Percentiles rank a stretch among this genome's conserved stretches.
Conservation (phyloP, 306 rosid genomes). For the Quercus robur region DNA sequence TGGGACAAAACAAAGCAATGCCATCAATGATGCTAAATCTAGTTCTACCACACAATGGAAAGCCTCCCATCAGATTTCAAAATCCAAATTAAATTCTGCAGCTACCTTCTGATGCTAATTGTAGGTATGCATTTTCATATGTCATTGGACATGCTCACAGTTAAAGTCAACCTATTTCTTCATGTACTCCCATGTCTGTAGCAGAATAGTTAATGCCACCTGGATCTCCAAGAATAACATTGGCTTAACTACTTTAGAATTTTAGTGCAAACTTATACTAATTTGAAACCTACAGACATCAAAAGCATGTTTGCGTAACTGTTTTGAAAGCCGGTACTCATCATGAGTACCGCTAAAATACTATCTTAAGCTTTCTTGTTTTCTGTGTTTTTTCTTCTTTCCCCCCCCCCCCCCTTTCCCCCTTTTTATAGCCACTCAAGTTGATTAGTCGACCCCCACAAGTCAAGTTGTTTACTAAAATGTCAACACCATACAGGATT, state of each 20-base stretch:
- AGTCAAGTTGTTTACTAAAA: not conserved
- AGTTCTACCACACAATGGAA: not conserved
- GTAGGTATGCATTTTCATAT: not conserved
- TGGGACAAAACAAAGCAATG: not conserved
- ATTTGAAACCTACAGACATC: not conserved
- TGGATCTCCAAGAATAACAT: not conserved
- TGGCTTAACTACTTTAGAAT: not conserved
- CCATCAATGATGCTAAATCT: not conserved
- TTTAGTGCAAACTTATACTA: not conserved
- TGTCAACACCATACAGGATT: not conserved
- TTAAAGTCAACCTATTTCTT: not conserved
- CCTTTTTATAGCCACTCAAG: not conserved
- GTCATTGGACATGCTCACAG: not conserved
- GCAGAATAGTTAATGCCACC: not conserved
- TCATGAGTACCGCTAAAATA: not conserved
- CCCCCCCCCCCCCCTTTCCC: not conserved
- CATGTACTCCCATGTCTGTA: not conserved
- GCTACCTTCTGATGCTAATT: not conserved
- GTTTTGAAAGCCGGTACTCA: not conserved
- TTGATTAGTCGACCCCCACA: not conserved
- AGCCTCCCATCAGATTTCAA: not conserved
- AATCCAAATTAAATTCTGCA: not conserved
- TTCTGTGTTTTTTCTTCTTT: not conserved
- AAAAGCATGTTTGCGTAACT: not conserved
- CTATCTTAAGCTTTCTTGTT: not conserved